Conservation (phyloP, 208 protist genomes). For the Endotrypanum monterogeii region DNA sequence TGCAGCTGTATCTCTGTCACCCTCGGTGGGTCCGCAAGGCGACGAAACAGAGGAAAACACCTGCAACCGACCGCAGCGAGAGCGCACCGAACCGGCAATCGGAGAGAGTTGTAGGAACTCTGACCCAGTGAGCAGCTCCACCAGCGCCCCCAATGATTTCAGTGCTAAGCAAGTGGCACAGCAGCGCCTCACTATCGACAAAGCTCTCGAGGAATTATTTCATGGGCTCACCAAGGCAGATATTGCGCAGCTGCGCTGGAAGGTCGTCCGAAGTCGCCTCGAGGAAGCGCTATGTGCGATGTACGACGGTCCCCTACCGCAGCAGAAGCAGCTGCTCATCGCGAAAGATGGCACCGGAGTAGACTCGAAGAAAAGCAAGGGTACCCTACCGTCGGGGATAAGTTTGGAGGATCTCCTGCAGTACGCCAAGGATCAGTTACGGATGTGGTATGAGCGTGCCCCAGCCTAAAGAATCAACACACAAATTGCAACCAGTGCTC, state of each 20-base stretch:
- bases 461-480: constrained; percentile 12
- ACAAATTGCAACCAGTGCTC: no score
- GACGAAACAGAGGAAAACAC: neutral
- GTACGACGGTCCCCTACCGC: neutral
- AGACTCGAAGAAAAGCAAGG: neutral
- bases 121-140: neutral
- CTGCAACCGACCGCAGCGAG: constrained; percentile 1
- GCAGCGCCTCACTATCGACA: constrained; percentile 27
- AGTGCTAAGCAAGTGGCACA: constrained; percentile 7
- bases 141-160: neutral
- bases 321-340: neutral
- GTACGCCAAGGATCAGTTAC: constrained; percentile 61
- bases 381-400: neutral
- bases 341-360: constrained; percentile 1
- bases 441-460: constrained; percentile 39
- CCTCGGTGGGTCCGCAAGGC: neutral
- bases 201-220: constrained; percentile 37
- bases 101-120: constrained; percentile 3
- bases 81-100: constrained; percentile 16
- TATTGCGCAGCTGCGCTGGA: constrained; percentile 67
- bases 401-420: constrained; percentile 36
- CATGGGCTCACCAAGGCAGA: constrained; percentile 39
- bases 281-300: constrained; percentile 31
- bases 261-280: constrained; percentile 37
- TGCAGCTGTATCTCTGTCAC: constrained; percentile 15